Percentiles rank a stretch among this genome's conserved stretches.
Evolutionary conservation across 805 yeast genomes (phyloP).

Genomic region (Metschnikowia proteae): DNA sequence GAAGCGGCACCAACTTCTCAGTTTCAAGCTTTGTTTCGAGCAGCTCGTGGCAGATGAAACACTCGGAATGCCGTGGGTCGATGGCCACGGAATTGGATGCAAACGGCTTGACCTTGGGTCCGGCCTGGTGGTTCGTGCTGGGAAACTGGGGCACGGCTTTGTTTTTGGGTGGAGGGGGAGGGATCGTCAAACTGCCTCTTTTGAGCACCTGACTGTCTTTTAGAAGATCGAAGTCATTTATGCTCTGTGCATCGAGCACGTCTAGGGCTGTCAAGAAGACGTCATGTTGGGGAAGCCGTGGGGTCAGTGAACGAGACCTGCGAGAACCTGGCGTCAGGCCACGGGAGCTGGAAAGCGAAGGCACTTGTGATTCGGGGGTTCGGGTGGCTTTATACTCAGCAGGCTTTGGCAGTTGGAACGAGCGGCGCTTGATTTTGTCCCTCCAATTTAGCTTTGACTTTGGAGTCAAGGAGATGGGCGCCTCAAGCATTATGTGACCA

Average conservation of each 20-base stretch:
- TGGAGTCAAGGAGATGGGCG: slow-evolving; percentile 6
- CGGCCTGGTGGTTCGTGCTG: neutral
- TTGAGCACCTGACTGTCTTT: slow-evolving; percentile 10
- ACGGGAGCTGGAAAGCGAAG: slow-evolving; percentile 13
- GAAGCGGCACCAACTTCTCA: slow-evolving; percentile 45
- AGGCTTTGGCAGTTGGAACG: slow-evolving; percentile 5
- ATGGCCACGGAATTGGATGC: slow-evolving; percentile 2
- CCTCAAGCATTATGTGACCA: slow-evolving; percentile 5
- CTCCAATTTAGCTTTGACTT: slow-evolving; percentile 10
- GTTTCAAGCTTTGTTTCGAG: slow-evolving; percentile 42
- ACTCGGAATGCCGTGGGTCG: slow-evolving; percentile 16
- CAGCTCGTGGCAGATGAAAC: slow-evolving; percentile 53
- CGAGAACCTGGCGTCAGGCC: slow-evolving; percentile 13
- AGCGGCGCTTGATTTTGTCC: slow-evolving; percentile 9
- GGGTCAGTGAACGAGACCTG: slow-evolving; percentile 3
- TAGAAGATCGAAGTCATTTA: slow-evolving; percentile 11
- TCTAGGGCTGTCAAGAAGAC: slow-evolving; percentile 17
- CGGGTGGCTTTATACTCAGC: neutral
- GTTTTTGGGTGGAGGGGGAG: slow-evolving; percentile 18
- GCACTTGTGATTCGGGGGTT: slow-evolving; percentile 10
- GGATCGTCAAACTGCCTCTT: slow-evolving; percentile 14
- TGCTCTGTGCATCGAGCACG: slow-evolving; percentile 13
- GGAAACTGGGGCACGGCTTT: slow-evolving; percentile 1
- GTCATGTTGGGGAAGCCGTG: slow-evolving; percentile 2
- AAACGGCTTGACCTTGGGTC: slow-evolving; percentile 12